Evolutionary conservation across 176 grass and related monocot genomes (phyloP), one percentile per base, ranked within the genome.

Genomic region (Lolium multiflorum): DNA sequence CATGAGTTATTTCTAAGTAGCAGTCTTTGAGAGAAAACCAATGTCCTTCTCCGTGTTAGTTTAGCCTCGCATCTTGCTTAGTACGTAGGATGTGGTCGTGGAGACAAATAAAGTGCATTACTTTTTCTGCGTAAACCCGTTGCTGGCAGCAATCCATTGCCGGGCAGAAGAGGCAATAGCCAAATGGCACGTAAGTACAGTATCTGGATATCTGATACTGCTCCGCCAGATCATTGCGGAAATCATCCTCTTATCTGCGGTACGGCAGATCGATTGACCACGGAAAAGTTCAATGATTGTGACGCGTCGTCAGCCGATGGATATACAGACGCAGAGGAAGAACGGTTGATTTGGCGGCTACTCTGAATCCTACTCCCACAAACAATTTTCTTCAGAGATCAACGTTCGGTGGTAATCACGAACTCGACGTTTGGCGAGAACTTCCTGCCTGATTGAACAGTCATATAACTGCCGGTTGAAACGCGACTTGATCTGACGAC

Each of bases 391-490:
- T 35, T 25, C 54, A 31, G 5, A 26, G 60, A 75, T 14, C 48
- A 82, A 17, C 65, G 31, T 71, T 50, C 21, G 52, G 76, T 68
- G 17, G 3, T 71, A 7, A 80, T 61, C 76, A 16, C 68, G 37
- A 72, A 70, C 11, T 13, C 11, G 76, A 59, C 49, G 38, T 22
- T 50, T 49, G 84, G 61, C 9, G 0, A 28, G 3, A 57, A n/a
- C 62, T 57, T 47, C 15, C n/a, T 21, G 62, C 17, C 20, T 61
- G n/a, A 14, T 18, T 54, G 11, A 54, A 11, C 28, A 16, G 48
- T 41, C 48, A 21, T 25, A 31, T 31, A 16, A 65, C 15, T 15
- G 15, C 62, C 12, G 62, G 24, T 2, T 63, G 60, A 63, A 62
- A 60, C 57, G 7, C 1, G 21, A 7, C 65, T 10, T 20, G 14